Evolutionary conservation across 148 eudicot genomes (phyloP).

Genomic region (Oxyria digyna): DNA sequence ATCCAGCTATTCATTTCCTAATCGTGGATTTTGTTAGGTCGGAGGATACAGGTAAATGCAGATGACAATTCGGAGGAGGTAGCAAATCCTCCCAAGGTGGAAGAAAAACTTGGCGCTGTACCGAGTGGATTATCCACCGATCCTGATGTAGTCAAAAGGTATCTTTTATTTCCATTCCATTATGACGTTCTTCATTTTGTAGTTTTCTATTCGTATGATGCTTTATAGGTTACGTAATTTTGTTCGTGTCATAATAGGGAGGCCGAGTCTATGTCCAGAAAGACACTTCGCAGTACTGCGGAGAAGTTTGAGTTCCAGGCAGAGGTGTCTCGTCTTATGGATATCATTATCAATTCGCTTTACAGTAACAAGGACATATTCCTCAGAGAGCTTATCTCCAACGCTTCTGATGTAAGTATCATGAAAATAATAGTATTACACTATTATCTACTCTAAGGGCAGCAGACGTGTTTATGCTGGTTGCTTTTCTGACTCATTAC

Average conservation of each 20-base stretch:
- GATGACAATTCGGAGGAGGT: constrained; percentile 64
- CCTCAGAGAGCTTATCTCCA: constrained; percentile 93
- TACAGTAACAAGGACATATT: constrained; percentile 97
- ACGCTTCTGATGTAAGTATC: constrained; percentile 90
- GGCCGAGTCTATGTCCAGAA: constrained; percentile 85
- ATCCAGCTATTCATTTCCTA: not conserved
- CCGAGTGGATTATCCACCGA: constrained; percentile 88
- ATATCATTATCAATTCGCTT: constrained; percentile 87
- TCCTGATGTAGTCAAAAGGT: constrained; percentile 90
- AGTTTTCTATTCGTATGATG: not conserved
- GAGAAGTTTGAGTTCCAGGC: constrained; percentile 99
- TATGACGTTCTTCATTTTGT: not conserved
- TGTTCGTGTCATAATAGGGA: constrained; percentile 32
- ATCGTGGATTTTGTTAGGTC: constrained; percentile 29
- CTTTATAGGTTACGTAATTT: not conserved
- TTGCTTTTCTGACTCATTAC: constrained; percentile 13
- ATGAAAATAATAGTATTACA: not conserved
- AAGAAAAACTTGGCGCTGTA: constrained; percentile 83
- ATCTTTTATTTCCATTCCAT: not conserved
- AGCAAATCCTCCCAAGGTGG: constrained; percentile 74
- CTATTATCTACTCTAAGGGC: not conserved
- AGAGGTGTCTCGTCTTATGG: constrained; percentile 99
- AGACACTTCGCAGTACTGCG: constrained; percentile 65
- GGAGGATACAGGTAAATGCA: constrained; percentile 70
- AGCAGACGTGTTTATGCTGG: not conserved